Evolutionary conservation across 495 filamentous ascomycete genomes (phyloP).

Genomic region (Aspergillus sclerotioniger): DNA sequence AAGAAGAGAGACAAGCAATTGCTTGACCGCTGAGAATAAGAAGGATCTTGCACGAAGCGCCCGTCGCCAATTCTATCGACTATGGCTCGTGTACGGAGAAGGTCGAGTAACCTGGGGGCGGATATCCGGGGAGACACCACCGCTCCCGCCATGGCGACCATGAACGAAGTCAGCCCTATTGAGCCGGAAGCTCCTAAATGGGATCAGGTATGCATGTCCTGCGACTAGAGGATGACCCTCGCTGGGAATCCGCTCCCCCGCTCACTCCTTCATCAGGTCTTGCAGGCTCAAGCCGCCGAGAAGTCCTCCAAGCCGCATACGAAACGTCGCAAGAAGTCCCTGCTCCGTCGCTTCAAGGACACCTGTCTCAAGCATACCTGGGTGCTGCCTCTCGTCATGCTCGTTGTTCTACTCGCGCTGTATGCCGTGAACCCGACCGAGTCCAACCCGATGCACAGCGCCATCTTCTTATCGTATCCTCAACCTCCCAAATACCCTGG

Average conservation of each 20-base stretch:
- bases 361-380: slow-evolving; percentile 72
- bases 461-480: slow-evolving; percentile 92
- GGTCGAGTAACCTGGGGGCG: slow-evolving; percentile 48
- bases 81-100: slow-evolving; percentile 48
- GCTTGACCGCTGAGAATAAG: neutral
- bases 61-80: neutral
- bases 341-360: slow-evolving; percentile 64
- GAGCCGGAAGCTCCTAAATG: slow-evolving; percentile 38
- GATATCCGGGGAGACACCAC: slow-evolving; percentile 54
- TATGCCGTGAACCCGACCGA: slow-evolving; percentile 78
- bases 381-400: slow-evolving; percentile 73
- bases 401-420: slow-evolving; percentile 59
- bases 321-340: slow-evolving; percentile 53
- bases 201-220: slow-evolving; percentile 35
- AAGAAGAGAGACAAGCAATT: neutral
- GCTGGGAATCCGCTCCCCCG: slow-evolving; percentile 9
- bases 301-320: slow-evolving; percentile 40
- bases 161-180: slow-evolving; percentile 47
- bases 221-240: neutral
- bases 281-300: slow-evolving; percentile 22
- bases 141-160: slow-evolving; percentile 52
- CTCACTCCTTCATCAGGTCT: slow-evolving; percentile 16
- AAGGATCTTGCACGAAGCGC: neutral
- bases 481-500: slow-evolving; percentile 55
- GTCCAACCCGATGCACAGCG: slow-evolving; percentile 79